These are phyloP conservation scores for Albifimbria verrucaria DNA, from an alignment of 2,329 filamentous ascomycete species.

Conservation along the genomic window DNA sequence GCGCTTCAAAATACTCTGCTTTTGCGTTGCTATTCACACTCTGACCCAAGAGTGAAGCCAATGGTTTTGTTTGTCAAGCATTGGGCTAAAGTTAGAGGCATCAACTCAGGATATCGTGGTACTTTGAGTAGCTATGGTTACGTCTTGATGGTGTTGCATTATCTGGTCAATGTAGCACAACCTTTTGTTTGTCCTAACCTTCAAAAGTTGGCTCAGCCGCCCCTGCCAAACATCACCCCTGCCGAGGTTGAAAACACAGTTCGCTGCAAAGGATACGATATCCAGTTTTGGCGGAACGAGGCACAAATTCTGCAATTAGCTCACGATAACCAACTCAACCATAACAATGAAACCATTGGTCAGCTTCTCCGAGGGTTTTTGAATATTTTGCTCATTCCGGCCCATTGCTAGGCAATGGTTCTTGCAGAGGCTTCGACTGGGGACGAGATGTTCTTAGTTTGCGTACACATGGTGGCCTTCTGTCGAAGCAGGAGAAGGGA, in stretches of 20 bases:
- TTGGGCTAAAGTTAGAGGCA: conserved; percentile 81
- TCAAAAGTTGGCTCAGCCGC: conserved; percentile 53
- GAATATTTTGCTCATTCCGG: conserved; percentile 73
- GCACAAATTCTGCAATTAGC: conserved; percentile 63
- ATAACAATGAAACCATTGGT: conserved; percentile 68
- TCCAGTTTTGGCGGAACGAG: conserved; percentile 78
- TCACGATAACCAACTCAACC: conserved; percentile 54
- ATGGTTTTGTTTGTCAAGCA: conserved; percentile 86
- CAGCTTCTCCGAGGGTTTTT: conserved; percentile 79
- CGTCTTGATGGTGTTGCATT: conserved; percentile 88
- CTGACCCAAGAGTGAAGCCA: conserved; percentile 71
- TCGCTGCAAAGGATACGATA: conserved; percentile 61
- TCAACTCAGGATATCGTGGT: conserved; percentile 83
- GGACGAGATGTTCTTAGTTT: conserved; percentile 75
- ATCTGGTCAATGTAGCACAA: conserved; percentile 75
- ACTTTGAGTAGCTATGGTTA: conserved; percentile 89
- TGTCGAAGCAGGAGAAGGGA: conserved; percentile 73
- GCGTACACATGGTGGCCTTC: conserved; percentile 65
- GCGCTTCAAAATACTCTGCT: conserved; percentile 81
- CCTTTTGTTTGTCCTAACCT: conserved; percentile 86
- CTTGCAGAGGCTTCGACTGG: conserved; percentile 70
- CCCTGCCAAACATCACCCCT: conserved; percentile 27
- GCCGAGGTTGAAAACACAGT: conserved; percentile 16
- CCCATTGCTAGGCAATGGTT: conserved; percentile 46
- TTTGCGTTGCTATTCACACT: conserved; percentile 77